phyloP scores from a whole-genome alignment of 2,329 filamentous ascomycete species.

The Pseudogymnoascus sp. region DNA sequence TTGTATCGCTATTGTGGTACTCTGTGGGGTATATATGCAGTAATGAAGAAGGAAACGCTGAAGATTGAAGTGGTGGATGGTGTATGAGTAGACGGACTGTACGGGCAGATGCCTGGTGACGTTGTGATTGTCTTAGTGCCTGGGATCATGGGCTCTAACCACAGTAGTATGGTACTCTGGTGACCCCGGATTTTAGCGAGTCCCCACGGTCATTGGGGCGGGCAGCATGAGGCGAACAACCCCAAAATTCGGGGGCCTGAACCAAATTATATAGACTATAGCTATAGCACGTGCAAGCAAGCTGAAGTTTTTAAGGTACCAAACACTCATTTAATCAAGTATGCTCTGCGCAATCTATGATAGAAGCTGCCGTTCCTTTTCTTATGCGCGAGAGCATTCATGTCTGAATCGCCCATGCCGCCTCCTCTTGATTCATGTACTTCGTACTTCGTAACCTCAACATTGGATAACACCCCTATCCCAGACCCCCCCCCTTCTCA shows the following conservation, averaged over 20 bases:
- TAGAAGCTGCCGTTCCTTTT: neutral
- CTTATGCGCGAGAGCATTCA: neutral
- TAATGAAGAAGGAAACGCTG: neutral
- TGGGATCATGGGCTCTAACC: neutral
- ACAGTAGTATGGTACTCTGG: neutral
- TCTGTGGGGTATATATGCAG: neutral
- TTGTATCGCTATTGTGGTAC: neutral
- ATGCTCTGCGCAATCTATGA: constrained; percentile 4
- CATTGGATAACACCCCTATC: neutral
- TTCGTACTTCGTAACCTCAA: constrained; percentile 1
- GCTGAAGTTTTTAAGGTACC: neutral
- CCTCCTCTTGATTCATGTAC: neutral
- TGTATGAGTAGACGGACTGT: neutral
- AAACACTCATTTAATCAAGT: neutral
- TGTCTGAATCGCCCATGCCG: neutral
- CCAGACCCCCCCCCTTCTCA: neutral
- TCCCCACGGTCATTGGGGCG: neutral
- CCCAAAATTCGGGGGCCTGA: neutral
- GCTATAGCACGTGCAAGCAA: neutral
- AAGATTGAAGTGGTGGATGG: neutral
- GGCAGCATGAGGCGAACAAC: neutral
- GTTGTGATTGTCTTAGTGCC: constrained; percentile 4
- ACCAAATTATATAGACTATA: neutral
- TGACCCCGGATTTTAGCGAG: neutral
- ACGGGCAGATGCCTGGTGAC: neutral